A percentile compares a stretch with the other conserved stretches of the same genome.
Conservation (phyloP, 495 filamentous ascomycete genomes). For the Podospora sp. region DNA sequence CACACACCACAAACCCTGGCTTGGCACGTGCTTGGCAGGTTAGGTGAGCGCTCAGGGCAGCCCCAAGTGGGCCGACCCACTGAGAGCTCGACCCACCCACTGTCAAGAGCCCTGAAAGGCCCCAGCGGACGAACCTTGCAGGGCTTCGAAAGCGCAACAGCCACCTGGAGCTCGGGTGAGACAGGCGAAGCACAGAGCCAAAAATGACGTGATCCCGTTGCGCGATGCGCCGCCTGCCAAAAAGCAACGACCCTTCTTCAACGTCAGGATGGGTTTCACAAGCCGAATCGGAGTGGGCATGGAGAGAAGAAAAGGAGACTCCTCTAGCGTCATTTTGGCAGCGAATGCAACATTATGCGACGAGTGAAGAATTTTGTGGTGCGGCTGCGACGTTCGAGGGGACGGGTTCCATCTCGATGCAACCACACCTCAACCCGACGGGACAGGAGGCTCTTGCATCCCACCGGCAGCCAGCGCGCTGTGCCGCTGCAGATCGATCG, state of each 20-base stretch:
- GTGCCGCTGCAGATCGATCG: background rate
- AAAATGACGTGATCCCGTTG: constrained; percentile 4
- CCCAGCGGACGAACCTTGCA: background rate
- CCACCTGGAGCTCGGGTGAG: background rate
- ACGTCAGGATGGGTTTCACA: background rate
- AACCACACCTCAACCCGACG: background rate
- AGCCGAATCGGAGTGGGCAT: background rate
- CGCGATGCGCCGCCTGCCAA: background rate
- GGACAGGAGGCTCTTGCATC: background rate
- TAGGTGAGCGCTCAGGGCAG: too few relatives aligned
- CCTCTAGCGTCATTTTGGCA: background rate
- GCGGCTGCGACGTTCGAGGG: background rate
- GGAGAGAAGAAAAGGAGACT: background rate
- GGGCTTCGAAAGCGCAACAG: background rate
- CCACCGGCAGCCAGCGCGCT: background rate
- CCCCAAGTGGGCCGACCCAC: background rate
- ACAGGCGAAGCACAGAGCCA: background rate
- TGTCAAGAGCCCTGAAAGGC: background rate
- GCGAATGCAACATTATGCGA: background rate
- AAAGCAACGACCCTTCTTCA: background rate
- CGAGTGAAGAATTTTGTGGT: background rate
- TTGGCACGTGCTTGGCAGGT: background rate
- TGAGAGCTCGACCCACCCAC: background rate
- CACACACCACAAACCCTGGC: background rate
- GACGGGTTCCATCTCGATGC: background rate